Evolutionary conservation across 106 monocot species (phyloP).

Genomic region (Amphibolis antarctica): DNA sequence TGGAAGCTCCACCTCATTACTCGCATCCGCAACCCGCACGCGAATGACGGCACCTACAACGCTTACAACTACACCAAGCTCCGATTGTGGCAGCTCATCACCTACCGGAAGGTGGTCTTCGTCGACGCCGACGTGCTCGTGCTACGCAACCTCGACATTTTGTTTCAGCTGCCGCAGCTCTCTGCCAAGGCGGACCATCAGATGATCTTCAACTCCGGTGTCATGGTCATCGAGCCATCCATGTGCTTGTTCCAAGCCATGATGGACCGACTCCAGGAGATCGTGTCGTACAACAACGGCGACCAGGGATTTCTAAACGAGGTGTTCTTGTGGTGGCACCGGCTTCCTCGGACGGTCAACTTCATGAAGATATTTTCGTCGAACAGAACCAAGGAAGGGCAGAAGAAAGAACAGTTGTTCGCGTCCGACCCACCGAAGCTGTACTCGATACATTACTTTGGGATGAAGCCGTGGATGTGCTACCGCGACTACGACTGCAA

Average conservation of each 20-base stretch:
- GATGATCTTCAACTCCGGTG: constrained; percentile 72
- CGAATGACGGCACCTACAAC: constrained; percentile 51
- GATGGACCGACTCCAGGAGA: constrained; percentile 25
- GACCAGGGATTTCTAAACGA: constrained; percentile 85
- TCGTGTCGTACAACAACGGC: constrained; percentile 80
- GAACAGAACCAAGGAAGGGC: constrained; percentile 30
- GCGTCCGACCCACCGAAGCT: constrained; percentile 51
- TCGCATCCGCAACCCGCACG: constrained; percentile 34
- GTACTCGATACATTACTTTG: constrained; percentile 61
- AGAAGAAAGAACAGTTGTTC: constrained; percentile 37
- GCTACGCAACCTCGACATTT: constrained; percentile 63
- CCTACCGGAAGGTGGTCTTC: constrained; percentile 61
- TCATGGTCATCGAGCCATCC: constrained; percentile 87
- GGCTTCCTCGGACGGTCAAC: constrained; percentile 59
- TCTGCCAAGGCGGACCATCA: constrained; percentile 60
- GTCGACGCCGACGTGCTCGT: constrained; percentile 76
- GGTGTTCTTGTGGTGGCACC: constrained; percentile 86
- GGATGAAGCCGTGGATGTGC: constrained; percentile 82
- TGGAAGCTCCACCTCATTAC: constrained; percentile 1
- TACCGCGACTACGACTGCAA: constrained; percentile 87
- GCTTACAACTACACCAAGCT: constrained; percentile 95
- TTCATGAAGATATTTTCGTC: constrained; percentile 71
- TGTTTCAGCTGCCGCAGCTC: constrained; percentile 66
- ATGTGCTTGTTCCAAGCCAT: constrained; percentile 38
- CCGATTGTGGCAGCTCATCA: constrained; percentile 63